These are phyloP conservation scores for Hanseniaspora pseudoguilliermondii DNA, from an alignment of 805 yeast genomes.

Conservation along the genomic window DNA sequence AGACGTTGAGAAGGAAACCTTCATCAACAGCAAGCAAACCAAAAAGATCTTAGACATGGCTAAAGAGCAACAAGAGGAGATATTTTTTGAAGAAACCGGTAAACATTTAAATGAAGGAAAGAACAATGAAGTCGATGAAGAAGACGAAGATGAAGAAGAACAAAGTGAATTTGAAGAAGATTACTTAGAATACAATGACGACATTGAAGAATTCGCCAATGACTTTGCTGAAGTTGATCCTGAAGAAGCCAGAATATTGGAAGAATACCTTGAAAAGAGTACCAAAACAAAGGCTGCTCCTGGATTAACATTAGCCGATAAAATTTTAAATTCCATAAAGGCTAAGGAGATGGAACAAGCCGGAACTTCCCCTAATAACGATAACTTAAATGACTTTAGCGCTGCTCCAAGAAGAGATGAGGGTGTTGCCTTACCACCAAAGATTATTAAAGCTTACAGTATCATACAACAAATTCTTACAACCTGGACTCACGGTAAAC, in stretches of 20 bases:
- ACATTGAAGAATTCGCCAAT: slow-evolving; percentile 45
- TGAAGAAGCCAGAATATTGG: slow-evolving; percentile 74
- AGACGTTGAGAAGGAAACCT: slow-evolving; percentile 46
- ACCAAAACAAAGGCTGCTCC: slow-evolving; percentile 28
- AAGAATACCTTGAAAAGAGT: slow-evolving; percentile 48
- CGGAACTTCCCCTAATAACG: slow-evolving; percentile 16
- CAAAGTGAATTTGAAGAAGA: slow-evolving; percentile 34
- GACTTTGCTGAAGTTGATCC: slow-evolving; percentile 50
- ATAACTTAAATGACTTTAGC: slow-evolving; percentile 23
- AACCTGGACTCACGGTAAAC: slow-evolving; percentile 87
- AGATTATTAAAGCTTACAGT: slow-evolving; percentile 87
- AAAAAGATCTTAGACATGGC: slow-evolving; percentile 82
- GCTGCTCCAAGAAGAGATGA: slow-evolving; percentile 35
- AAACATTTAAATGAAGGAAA: slow-evolving; percentile 17
- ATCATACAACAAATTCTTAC: slow-evolving; percentile 79
- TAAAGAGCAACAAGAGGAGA: slow-evolving; percentile 81
- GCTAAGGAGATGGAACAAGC: slow-evolving; percentile 43
- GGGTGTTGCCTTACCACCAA: slow-evolving; percentile 83
- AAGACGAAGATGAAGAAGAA: slow-evolving; percentile 10
- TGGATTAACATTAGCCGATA: slow-evolving; percentile 71
- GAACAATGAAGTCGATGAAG: not conserved
- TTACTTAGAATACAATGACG: slow-evolving; percentile 32
- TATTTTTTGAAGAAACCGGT: slow-evolving; percentile 52
- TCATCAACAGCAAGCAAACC: slow-evolving; percentile 68
- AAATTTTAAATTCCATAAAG: slow-evolving; percentile 77